phyloP scores from a whole-genome alignment of 1,139 yeast species.

The Kodamaea suecica region DNA sequence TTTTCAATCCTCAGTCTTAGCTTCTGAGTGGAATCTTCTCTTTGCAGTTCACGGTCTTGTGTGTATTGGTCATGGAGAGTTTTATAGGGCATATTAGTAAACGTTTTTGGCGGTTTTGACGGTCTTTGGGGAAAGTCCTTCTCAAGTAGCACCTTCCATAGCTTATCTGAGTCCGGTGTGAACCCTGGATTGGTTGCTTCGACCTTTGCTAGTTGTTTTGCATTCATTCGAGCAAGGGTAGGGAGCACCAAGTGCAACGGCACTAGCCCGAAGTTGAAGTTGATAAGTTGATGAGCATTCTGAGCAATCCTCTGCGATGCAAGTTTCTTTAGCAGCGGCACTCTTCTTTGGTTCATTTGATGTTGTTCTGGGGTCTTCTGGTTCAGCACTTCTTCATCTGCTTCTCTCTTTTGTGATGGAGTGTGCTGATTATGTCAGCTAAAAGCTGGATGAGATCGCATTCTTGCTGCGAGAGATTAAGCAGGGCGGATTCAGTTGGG shows the following conservation, averaged over 20 bases:
- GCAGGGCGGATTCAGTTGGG: no score
- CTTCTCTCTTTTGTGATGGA: neutral
- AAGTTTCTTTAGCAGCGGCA: conserved; percentile 14
- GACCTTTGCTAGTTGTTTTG: conserved; percentile 44
- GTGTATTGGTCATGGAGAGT: conserved; percentile 41
- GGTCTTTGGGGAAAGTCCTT: conserved; percentile 49
- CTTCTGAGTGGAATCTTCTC: conserved; percentile 49
- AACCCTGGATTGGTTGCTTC: conserved; percentile 45
- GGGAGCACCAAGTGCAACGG: conserved; percentile 49
- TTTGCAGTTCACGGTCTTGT: conserved; percentile 43
- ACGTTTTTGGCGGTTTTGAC: conserved; percentile 3
- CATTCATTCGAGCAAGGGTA: conserved; percentile 40
- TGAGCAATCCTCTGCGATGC: conserved; percentile 19
- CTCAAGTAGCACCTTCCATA: conserved; percentile 47
- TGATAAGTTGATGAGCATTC: conserved; percentile 25
- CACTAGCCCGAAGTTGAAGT: conserved; percentile 47
- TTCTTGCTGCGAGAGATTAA: no score
- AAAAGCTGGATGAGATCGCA: neutral
- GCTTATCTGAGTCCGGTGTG: conserved; percentile 46
- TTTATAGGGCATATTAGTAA: conserved; percentile 36
- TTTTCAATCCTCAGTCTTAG: conserved; percentile 44
- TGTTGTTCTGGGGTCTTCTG: neutral
- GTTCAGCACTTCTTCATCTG: no score
- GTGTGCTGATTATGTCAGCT: neutral
- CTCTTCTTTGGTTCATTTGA: neutral